phyloP scores from a whole-genome alignment of 495 filamentous ascomycete genomes.

The Penicillium macrosclerotiorum region DNA sequence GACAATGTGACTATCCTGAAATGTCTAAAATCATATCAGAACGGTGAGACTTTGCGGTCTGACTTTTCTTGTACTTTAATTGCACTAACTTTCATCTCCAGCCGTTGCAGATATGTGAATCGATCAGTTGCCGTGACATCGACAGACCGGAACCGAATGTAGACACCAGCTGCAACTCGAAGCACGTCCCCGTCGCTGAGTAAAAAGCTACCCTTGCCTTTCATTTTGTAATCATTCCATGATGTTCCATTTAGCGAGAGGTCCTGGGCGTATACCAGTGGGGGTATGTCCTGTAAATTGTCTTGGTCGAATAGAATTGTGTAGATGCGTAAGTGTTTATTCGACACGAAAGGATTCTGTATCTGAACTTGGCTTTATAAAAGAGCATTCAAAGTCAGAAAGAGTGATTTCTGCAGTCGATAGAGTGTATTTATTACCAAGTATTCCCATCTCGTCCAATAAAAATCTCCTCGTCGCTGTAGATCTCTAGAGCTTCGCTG shows the following conservation, averaged over 20 bases:
- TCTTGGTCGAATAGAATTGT: constrained; percentile 51
- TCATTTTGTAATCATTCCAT: constrained; percentile 49
- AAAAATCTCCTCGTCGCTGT: constrained; percentile 31
- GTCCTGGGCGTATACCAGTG: constrained; percentile 61
- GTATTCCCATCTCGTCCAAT: constrained; percentile 35
- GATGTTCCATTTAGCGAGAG: constrained; percentile 56
- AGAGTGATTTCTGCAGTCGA: neutral
- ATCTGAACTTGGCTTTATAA: constrained; percentile 42
- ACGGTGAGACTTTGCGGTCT: neutral
- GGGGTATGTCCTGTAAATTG: constrained; percentile 29
- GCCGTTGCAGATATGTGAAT: constrained; percentile 18
- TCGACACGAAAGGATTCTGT: constrained; percentile 48
- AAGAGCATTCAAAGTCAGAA: neutral
- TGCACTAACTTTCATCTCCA: constrained; percentile 31
- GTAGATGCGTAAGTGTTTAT: constrained; percentile 61
- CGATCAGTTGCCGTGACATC: neutral
- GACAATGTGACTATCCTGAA: constrained; percentile 47
- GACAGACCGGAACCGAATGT: constrained; percentile 22
- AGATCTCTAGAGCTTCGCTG: constrained; percentile 16
- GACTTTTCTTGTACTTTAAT: neutral
- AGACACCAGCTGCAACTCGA: constrained; percentile 12
- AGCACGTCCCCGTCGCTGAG: constrained; percentile 57
- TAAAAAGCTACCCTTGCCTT: constrained; percentile 39
- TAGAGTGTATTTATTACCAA: neutral
- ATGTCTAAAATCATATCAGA: constrained; percentile 31